These are phyloP conservation scores for Colletotrichum tropicicola DNA, from an alignment of 2,329 filamentous ascomycete genomes.

Conservation along the genomic window DNA sequence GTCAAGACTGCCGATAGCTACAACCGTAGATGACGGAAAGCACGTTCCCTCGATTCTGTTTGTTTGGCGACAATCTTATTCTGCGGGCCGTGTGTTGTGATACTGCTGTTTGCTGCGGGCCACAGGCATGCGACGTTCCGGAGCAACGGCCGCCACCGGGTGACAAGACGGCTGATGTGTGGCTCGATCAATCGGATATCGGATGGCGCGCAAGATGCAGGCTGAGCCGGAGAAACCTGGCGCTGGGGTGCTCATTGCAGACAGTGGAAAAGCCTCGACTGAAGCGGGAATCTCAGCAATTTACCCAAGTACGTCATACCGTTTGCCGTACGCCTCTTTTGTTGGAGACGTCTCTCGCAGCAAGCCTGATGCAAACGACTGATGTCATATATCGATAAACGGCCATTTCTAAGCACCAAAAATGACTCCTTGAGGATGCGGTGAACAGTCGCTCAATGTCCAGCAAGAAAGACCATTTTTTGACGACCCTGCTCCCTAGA, in stretches of 20 bases:
- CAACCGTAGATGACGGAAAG: conserved; percentile 16
- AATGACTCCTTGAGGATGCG: background rate
- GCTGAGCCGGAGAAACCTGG: conserved; percentile 1
- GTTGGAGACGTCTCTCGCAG: background rate
- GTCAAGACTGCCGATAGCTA: background rate
- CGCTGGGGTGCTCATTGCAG: background rate
- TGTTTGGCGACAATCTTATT: conserved; percentile 27
- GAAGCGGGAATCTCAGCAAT: conserved; percentile 9
- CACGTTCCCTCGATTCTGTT: conserved; percentile 22
- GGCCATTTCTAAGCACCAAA: background rate
- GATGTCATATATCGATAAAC: background rate
- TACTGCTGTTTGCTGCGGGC: conserved; percentile 8
- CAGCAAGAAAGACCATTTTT: background rate
- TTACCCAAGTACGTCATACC: conserved; percentile 17
- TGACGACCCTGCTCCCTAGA: background rate
- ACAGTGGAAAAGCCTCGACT: conserved; percentile 7
- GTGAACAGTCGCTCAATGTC: background rate
- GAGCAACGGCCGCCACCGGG: conserved; percentile 24
- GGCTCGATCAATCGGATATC: conserved; percentile 12
- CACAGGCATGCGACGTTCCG: conserved; percentile 22
- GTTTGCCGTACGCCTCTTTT: background rate
- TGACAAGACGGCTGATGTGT: conserved; percentile 9
- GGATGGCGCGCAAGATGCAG: background rate
- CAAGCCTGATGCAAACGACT: background rate
- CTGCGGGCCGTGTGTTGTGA: conserved; percentile 22